These are phyloP conservation scores for Sergeia podlipaevii DNA, from an alignment of 208 protist genomes.

Conservation along the genomic window DNA sequence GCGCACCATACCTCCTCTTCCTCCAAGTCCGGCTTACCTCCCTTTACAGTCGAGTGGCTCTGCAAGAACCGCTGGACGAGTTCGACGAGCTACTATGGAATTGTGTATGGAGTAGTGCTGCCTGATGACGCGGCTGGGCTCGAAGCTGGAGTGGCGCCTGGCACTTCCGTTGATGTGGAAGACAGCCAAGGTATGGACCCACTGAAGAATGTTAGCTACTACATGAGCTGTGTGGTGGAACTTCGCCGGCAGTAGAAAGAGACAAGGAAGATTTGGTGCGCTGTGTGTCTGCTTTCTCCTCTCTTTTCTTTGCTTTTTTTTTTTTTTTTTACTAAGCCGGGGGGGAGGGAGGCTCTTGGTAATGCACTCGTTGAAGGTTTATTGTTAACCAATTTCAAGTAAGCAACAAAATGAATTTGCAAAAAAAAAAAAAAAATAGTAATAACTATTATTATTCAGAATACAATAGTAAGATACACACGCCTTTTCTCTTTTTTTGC, in stretches of 20 bases:
- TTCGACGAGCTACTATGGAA: slow-evolving; percentile 55
- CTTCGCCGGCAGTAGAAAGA: slow-evolving; percentile 17
- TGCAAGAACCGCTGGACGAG: slow-evolving; percentile 57
- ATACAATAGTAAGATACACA: not conserved
- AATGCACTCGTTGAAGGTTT: not conserved
- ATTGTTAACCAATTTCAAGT: not conserved
- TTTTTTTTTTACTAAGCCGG: too few relatives aligned
- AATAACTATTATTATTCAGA: slow-evolving; percentile 10
- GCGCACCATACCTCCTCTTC: not conserved
- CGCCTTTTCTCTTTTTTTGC: too few relatives aligned
- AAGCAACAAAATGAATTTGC: not conserved
- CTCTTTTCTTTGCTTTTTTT: too few relatives aligned
- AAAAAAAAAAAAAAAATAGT: slow-evolving; percentile 12
- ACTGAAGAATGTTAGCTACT: slow-evolving; percentile 23
- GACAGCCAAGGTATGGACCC: not conserved
- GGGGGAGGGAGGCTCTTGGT: too few relatives aligned
- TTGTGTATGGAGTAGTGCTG: slow-evolving; percentile 57
- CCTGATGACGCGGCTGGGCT: not conserved
- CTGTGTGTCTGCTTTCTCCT: not conserved
- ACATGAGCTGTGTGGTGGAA: slow-evolving; percentile 31
- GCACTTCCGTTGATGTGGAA: slow-evolving; percentile 2
- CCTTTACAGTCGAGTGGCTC: slow-evolving; percentile 33
- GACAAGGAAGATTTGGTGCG: not conserved
- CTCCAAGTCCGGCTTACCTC: not conserved
- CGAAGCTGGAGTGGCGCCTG: slow-evolving; percentile 1